Evolutionary conservation across 78 protist genomes (phyloP).

Genomic region (Paratrimastix pyriformis): DNA sequence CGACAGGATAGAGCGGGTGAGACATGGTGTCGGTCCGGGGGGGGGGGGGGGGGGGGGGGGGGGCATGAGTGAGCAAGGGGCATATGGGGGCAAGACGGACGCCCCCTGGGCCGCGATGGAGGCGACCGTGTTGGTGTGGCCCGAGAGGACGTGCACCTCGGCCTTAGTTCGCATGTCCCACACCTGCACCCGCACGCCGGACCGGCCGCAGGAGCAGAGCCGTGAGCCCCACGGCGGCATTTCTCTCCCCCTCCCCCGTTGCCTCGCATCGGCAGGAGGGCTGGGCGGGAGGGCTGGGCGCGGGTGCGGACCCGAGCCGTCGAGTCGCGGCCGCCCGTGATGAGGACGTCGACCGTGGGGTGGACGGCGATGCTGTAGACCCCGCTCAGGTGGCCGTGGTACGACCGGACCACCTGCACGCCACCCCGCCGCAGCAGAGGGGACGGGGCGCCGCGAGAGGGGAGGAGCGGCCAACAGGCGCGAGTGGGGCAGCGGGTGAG

Average conservation of each 20-base stretch:
- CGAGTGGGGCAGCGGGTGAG: too few species aligned
- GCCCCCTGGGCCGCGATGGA: conserved; percentile 57
- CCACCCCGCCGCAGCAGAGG: too few species aligned
- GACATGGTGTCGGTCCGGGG: too few species aligned
- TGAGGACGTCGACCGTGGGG: conserved; percentile 89
- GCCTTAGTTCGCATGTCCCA: conserved; percentile 91
- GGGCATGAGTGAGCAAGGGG: too few species aligned
- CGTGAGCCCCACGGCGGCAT: too few species aligned
- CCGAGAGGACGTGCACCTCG: conserved; percentile 48
- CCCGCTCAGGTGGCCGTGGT: conserved; percentile 87
- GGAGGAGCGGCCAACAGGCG: too few species aligned
- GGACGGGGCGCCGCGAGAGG: too few species aligned
- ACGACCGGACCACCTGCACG: conserved; percentile 56
- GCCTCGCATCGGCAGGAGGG: neutral
- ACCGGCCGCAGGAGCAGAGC: too few species aligned
- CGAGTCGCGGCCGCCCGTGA: conserved; percentile 89
- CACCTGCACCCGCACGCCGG: conserved; percentile 22
- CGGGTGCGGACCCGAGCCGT: conserved; percentile 37
- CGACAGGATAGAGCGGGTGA: too few species aligned
- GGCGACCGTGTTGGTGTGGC: conserved; percentile 67
- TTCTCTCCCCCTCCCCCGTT: neutral
- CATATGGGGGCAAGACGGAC: too few species aligned
- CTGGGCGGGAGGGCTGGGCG: neutral
- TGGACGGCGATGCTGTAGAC: conserved; percentile 80
- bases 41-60: too few species aligned